Evolutionary conservation across 768 basidiomycete genomes (phyloP), one percentile per base, ranked within the genome.

Genomic region (Artomyces pyxidatus): DNA sequence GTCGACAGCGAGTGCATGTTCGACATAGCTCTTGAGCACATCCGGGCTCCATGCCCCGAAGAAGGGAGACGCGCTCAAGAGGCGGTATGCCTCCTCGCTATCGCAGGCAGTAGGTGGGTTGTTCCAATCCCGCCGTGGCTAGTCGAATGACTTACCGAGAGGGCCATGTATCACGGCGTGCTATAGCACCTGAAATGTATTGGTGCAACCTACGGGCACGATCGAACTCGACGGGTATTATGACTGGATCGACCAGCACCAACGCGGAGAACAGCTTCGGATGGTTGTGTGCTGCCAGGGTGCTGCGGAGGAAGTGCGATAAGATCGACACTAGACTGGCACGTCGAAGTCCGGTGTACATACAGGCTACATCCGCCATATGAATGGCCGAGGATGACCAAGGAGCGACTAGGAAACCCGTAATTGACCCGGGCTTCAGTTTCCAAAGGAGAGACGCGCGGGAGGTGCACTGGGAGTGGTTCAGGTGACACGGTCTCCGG

Each of bases 341-440:
- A n/a, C n/a, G n/a, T n/a, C n/a, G n/a, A n/a, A n/a, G n/a, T n/a
- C n/a, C n/a, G n/a, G 8, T 47, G 37, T 42, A 71, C 87, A 59
- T 60, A 89, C 82, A 79, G 73, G 2, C 81, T 79, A 59, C 81
- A 83, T 2, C 87, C 92, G 17, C 93, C 88, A 45, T 88, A 81
- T 0, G 90, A 93, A 61, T 96, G 93, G 0, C 90, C 92, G 3
- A 91, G 67, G 4, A 71, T 79, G 19, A 91, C 69, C 2, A 92
- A 58, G n/a, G 64, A 76, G 28, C 84, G 75, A 4, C 66, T 53
- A 2, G 38, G 52, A 58, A 81, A 80, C 0, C 87, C 87, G 17
- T 62, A 55, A 2, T 52, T 51, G 30, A 62, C 59, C 32, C 87
- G 76, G 16, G 57, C 47, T 2, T 65, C 59, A 0, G 77, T 65